phyloP scores from a whole-genome alignment of 2,329 filamentous ascomycete genomes.

The Colletotrichum sp. region DNA sequence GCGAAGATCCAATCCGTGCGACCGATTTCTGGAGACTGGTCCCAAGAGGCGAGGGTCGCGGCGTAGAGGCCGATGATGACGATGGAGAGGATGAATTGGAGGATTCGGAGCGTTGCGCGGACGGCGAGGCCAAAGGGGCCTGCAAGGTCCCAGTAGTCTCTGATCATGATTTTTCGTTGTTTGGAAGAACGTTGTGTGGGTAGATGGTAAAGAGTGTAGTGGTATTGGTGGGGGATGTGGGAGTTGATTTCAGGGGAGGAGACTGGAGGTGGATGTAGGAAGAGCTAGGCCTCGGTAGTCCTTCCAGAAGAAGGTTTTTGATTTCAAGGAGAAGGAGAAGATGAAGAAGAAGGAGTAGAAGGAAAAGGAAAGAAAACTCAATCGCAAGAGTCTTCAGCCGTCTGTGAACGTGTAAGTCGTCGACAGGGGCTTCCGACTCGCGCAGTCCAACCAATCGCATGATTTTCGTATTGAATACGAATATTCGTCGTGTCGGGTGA shows the following conservation, averaged over 20 bases:
- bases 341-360: neutral
- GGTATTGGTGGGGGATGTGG: neutral
- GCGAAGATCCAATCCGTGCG: slow-evolving; percentile 12
- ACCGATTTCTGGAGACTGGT: neutral
- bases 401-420: slow-evolving; percentile 6
- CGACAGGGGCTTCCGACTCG: neutral
- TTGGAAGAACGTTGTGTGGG: neutral
- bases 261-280: neutral
- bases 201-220: neutral
- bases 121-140: slow-evolving; percentile 7
- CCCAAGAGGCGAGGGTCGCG: slow-evolving; percentile 5
- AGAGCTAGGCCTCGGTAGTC: neutral
- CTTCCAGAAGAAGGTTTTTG: neutral
- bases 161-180: neutral
- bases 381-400: neutral
- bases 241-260: neutral
- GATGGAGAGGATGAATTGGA: slow-evolving; percentile 17
- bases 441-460: neutral
- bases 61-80: slow-evolving; percentile 9
- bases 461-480: slow-evolving; percentile 1
- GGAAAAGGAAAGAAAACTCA: neutral
- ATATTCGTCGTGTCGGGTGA: neutral
- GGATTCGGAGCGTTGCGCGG: slow-evolving; percentile 1
- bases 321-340: neutral
- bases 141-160: slow-evolving; percentile 14